A percentile compares a stretch with the other conserved stretches of the same genome.
phyloP scores from a whole-genome alignment of 2,329 filamentous ascomycete genomes.

The Penicillium sp. region DNA sequence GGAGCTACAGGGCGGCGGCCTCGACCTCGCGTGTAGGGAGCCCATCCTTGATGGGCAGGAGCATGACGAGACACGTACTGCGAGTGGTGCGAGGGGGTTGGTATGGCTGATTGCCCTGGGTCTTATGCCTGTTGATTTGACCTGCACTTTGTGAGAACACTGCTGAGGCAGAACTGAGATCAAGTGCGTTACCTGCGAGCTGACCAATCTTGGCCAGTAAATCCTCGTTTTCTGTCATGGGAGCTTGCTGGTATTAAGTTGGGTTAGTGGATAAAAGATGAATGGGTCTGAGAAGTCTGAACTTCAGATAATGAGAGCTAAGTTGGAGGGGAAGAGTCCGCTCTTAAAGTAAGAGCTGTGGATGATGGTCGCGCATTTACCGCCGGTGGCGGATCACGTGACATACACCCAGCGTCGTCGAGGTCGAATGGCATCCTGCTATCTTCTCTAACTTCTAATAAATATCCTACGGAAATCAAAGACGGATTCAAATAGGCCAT shows the following conservation, averaged over 20 bases:
- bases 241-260: slow-evolving; percentile 14
- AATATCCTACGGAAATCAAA: too few species aligned
- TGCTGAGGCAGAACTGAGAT: slow-evolving; percentile 34
- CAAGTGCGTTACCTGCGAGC: slow-evolving; percentile 51
- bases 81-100: slow-evolving; percentile 21
- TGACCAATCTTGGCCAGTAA: slow-evolving; percentile 53
- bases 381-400: slow-evolving; percentile 13
- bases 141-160: slow-evolving; percentile 44
- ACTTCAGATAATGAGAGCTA: not conserved
- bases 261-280: slow-evolving; percentile 8
- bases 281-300: not conserved
- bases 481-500: not conserved
- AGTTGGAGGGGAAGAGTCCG: not conserved
- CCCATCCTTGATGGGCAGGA: slow-evolving; percentile 36
- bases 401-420: not conserved
- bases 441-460: too few species aligned
- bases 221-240: slow-evolving; percentile 53
- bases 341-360: slow-evolving; percentile 2
- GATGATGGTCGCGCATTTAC: slow-evolving; percentile 8
- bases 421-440: not conserved
- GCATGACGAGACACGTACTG: slow-evolving; percentile 29
- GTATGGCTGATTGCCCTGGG: slow-evolving; percentile 40
- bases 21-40: slow-evolving; percentile 43
- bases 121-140: slow-evolving; percentile 76
- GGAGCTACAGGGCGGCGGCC: slow-evolving; percentile 31